Evolutionary conservation across 2,329 filamentous ascomycete genomes (phyloP), one percentile per base, ranked within the genome.

Genomic region (Raffaelea albimanens): DNA sequence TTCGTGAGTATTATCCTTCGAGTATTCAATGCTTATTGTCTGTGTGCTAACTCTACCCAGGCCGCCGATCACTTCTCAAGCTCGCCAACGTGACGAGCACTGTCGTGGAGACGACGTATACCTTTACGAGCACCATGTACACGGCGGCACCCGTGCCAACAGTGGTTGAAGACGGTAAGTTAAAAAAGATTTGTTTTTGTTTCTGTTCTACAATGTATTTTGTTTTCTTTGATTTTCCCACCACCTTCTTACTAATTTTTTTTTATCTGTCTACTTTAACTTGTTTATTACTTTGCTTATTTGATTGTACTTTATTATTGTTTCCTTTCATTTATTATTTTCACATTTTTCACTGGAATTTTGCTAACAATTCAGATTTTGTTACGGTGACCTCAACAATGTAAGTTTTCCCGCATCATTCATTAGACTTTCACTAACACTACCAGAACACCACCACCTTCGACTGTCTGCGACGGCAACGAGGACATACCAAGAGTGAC

Each of bases 401-500:
- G 45, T 46, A 42, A 42, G 45, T n/a, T 29, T 29, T 29, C 25
- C n/a, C n/a, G n/a, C n/a, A n/a, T n/a, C n/a, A n/a, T n/a, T n/a
- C n/a, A n/a, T n/a, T n/a, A n/a, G n/a, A n/a, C n/a, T n/a, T n/a
- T n/a, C n/a, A n/a, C n/a, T n/a, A 29, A 29, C 7, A 29, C 7
- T 7, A 29, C 9, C 43, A 55, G 53, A 40, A 43, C 19, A 3
- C 55, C 55, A 1, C 55, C 56, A 1, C 48, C 47, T 1, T 51
- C 56, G 40, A 58, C 56, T 0, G 50, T 56, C 18, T 58, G 56
- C 46, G 42, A 52, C 13, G 25, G 25, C 22, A 52, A 49, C 40
- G 52, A 52, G 41, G 20, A 23, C 34, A 40, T 45, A 14, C 38
- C 45, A 1, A 55, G 52, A 3, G 50, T 54, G n/a, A 58, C 56